These are phyloP conservation scores for Xylaria sp. DNA, from an alignment of 2,329 filamentous ascomycete species.

Conservation along the genomic window DNA sequence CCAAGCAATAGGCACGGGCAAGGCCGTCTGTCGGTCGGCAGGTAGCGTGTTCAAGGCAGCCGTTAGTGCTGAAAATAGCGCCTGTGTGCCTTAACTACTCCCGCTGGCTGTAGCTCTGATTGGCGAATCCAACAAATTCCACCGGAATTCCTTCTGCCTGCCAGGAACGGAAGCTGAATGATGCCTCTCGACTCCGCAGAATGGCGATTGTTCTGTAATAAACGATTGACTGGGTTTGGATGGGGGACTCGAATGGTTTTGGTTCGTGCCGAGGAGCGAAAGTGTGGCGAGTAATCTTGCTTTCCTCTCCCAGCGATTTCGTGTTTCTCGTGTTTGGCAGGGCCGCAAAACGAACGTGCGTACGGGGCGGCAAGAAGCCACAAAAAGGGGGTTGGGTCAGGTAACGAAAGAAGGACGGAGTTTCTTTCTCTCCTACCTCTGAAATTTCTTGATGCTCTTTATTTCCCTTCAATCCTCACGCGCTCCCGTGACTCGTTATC, in stretches of 20 bases:
- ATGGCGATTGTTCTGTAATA: conserved; percentile 4
- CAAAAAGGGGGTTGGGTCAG: conserved; percentile 9
- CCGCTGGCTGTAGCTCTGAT: conserved; percentile 17
- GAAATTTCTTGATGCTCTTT: conserved; percentile 16
- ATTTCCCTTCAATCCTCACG: conserved; percentile 19
- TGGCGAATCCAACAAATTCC: conserved; percentile 23
- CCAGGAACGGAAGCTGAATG: not conserved
- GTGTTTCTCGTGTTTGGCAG: conserved; percentile 17
- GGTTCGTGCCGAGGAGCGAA: conserved; percentile 2
- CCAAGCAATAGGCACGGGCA: not conserved
- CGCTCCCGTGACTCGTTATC: conserved; percentile 19
- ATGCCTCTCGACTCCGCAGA: conserved; percentile 4
- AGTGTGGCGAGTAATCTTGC: conserved; percentile 8
- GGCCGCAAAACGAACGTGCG: conserved; percentile 22
- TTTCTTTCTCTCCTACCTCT: conserved; percentile 13
- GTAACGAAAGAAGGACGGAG: conserved; percentile 30
- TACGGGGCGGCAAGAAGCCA: conserved; percentile 17
- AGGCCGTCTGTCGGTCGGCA: conserved; percentile 1
- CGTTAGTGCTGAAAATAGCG: conserved; percentile 21
- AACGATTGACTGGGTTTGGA: conserved; percentile 25
- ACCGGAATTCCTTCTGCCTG: conserved; percentile 6
- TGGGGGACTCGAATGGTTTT: conserved; percentile 6
- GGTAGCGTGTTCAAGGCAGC: conserved; percentile 12
- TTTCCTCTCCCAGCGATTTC: conserved; percentile 9
- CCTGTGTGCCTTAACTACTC: conserved; percentile 14